Conservation (phyloP, 805 yeast species). For the Ascoidea asiatica region DNA sequence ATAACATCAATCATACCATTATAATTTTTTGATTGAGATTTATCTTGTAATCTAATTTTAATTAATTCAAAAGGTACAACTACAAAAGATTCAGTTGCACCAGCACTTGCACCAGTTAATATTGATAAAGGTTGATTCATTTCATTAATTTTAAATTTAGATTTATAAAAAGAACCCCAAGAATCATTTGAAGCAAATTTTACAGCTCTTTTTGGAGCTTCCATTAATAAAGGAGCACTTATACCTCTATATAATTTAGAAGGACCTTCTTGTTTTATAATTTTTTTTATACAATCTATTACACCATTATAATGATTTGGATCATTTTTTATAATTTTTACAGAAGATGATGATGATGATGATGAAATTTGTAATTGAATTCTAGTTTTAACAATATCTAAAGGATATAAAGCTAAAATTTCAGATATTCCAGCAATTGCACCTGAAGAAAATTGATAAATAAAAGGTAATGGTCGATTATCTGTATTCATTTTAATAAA, state of each 20-base stretch:
- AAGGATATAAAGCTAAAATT: constrained; percentile 88
- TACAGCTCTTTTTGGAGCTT: constrained; percentile 98
- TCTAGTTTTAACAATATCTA: constrained; percentile 94
- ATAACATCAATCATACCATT: constrained; percentile 79
- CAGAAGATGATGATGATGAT: constrained; percentile 20
- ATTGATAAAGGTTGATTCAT: constrained; percentile 77
- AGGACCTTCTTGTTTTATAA: constrained; percentile 76
- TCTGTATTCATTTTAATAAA: no score
- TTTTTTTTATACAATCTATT: constrained; percentile 70
- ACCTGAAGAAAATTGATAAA: constrained; percentile 84
- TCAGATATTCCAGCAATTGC: constrained; percentile 97
- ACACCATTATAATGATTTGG: constrained; percentile 85
- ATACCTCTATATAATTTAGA: constrained; percentile 84
- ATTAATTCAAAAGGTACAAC: constrained; percentile 96
- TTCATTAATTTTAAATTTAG: constrained; percentile 48
- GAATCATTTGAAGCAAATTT: constrained; percentile 97
- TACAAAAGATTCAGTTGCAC: constrained; percentile 91
- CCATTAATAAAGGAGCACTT: constrained; percentile 93
- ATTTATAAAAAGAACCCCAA: constrained; percentile 77
- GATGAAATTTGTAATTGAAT: constrained; percentile 72
- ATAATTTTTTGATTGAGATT: constrained; percentile 62
- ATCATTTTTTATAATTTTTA: no score
- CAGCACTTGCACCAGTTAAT: constrained; percentile 95
- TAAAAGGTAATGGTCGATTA: no score
- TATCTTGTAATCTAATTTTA: constrained; percentile 90